A percentile compares a stretch with the other conserved stretches of the same genome.
phyloP scores from a whole-genome alignment of 2,329 filamentous ascomycete genomes.

The Trichoderma guizhouense region DNA sequence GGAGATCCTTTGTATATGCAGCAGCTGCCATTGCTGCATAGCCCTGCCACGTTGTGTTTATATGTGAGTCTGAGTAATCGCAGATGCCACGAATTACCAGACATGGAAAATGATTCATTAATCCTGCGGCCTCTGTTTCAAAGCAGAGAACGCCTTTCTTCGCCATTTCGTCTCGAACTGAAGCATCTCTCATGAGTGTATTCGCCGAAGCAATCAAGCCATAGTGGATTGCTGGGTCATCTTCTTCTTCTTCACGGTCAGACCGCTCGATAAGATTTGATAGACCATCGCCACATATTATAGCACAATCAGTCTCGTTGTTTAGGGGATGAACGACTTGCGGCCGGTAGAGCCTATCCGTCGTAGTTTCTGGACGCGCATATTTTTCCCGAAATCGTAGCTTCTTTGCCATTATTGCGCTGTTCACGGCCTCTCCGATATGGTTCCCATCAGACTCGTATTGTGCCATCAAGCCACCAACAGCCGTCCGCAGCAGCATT shows the following conservation, averaged over 20 bases:
- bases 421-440: fast-evolving
- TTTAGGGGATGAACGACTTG: neutral
- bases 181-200: neutral
- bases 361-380: fast-evolving
- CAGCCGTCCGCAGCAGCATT: neutral
- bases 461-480: fast-evolving
- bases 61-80: neutral
- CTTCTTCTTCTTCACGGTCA: fast-evolving
- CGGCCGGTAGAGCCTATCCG: fast-evolving
- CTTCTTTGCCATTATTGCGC: fast-evolving
- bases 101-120: neutral
- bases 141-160: neutral
- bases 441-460: neutral
- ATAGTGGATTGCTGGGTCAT: neutral
- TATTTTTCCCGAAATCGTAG: fast-evolving
- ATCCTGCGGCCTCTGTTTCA: neutral
- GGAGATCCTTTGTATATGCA: neutral
- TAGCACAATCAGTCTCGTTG: neutral
- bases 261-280: neutral
- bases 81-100: neutral
- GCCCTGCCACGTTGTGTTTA: fast-evolving
- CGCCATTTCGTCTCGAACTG: fast-evolving
- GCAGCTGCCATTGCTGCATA: neutral
- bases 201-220: neutral
- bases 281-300: fast-evolving